These are phyloP conservation scores for Chaetomiaceae sp. DNA, from an alignment of 2,329 filamentous ascomycete species.

Conservation along the genomic window DNA sequence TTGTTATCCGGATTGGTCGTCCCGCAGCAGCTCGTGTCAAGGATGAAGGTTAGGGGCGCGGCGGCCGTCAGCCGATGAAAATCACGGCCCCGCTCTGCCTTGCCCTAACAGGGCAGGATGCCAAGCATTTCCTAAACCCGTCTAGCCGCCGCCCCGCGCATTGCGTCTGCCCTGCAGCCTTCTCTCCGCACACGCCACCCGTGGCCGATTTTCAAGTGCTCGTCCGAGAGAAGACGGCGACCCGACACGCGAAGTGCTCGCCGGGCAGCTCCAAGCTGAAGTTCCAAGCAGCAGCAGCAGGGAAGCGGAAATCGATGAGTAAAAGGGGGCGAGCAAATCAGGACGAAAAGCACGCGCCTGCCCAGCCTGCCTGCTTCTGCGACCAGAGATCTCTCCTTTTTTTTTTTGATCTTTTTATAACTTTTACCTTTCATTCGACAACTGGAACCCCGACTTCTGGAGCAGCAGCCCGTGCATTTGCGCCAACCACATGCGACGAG, in stretches of 20 bases:
- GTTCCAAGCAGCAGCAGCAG: slow-evolving; percentile 7
- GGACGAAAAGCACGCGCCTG: slow-evolving; percentile 14
- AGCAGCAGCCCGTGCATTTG: slow-evolving; percentile 31
- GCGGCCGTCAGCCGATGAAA: background rate
- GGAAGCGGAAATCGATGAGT: slow-evolving; percentile 11
- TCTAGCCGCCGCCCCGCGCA: slow-evolving; percentile 15
- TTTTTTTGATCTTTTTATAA: slow-evolving; percentile 23
- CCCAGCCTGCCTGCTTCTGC: slow-evolving; percentile 8
- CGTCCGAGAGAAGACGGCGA: too few relatives aligned
- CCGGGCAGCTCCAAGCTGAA: background rate
- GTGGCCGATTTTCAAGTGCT: slow-evolving; percentile 1
- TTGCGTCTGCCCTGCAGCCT: slow-evolving; percentile 11
- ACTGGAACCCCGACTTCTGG: slow-evolving; percentile 14
- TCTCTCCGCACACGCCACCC: slow-evolving; percentile 13
- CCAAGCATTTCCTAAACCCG: slow-evolving; percentile 8
- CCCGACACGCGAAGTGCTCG: slow-evolving; percentile 3
- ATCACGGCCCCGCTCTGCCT: slow-evolving; percentile 3
- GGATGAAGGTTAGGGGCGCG: slow-evolving; percentile 6
- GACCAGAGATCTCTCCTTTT: slow-evolving; percentile 16
- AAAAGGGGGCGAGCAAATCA: slow-evolving; percentile 19
- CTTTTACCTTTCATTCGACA: slow-evolving; percentile 29
- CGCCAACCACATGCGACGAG: slow-evolving; percentile 49
- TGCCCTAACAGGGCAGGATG: slow-evolving; percentile 4
- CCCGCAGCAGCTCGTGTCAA: slow-evolving; percentile 15
- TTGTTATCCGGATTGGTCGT: slow-evolving; percentile 14